Evolutionary conservation across 75 land plant species (phyloP).

Genomic region (Gnetum montanum): DNA sequence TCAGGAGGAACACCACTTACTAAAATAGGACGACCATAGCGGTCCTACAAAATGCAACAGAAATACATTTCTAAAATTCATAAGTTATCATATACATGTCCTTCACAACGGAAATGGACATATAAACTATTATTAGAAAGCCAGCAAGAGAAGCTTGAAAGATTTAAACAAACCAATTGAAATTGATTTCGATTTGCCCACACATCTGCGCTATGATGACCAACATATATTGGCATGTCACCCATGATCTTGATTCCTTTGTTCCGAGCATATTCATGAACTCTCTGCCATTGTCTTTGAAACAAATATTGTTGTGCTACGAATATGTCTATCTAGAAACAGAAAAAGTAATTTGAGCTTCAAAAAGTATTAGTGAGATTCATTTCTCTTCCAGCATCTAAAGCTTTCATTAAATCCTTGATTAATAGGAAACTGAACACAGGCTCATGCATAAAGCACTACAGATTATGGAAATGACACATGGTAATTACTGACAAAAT

Average conservation of each 20-base stretch:
- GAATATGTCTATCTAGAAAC: conserved; percentile 68
- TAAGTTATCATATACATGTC: neutral
- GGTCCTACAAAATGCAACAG: conserved; percentile 23
- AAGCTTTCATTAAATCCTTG: too few relatives aligned
- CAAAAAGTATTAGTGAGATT: too few relatives aligned
- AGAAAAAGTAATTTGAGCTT: neutral
- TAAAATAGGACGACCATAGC: conserved; percentile 48
- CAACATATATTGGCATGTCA: conserved; percentile 99
- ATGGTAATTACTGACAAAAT: conserved; percentile 53
- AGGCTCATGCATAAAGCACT: too few relatives aligned
- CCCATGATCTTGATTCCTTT: conserved; percentile 85
- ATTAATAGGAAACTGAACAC: too few relatives aligned
- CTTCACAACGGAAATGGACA: too few relatives aligned
- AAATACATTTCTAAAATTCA: neutral
- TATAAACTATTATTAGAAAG: too few relatives aligned
- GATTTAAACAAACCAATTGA: conserved; percentile 71
- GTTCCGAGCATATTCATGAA: conserved; percentile 63
- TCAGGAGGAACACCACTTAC: conserved; percentile 99
- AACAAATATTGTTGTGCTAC: conserved; percentile 88
- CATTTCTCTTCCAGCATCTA: too few relatives aligned
- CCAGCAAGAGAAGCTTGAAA: too few relatives aligned
- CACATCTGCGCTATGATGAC: conserved; percentile 94
- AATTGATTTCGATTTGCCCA: conserved; percentile 85
- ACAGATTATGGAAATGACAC: too few relatives aligned
- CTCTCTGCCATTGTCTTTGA: conserved; percentile 90